phyloP scores from a whole-genome alignment of 1,284 basidiomycete genomes.

The Leccinum proliferum region DNA sequence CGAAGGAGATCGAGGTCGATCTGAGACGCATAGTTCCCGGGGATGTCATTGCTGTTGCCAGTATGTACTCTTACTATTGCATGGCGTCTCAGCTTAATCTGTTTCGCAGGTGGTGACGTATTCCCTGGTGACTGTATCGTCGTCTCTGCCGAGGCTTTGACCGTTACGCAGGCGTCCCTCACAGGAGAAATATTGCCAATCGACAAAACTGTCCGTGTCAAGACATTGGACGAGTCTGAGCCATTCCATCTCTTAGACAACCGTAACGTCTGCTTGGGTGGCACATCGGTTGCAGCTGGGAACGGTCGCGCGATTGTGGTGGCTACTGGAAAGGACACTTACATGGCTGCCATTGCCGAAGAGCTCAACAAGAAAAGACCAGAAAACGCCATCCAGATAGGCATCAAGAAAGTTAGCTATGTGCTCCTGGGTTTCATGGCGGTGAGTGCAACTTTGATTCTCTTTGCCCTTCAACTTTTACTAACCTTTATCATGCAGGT shows the following conservation, averaged over 20 bases:
- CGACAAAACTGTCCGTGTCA: constrained; percentile 19
- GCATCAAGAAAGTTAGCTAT: constrained; percentile 31
- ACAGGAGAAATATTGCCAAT: constrained; percentile 29
- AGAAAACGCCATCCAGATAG: constrained; percentile 25
- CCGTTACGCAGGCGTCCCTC: constrained; percentile 27
- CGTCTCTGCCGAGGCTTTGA: constrained; percentile 27
- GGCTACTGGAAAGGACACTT: constrained; percentile 27
- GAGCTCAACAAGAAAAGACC: constrained; percentile 28
- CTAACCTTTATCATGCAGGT: constrained; percentile 12
- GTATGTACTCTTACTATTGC: constrained; percentile 11
- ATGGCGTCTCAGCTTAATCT: background rate
- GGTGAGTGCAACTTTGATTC: constrained; percentile 12
- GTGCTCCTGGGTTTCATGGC: constrained; percentile 28
- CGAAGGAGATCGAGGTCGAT: constrained; percentile 27
- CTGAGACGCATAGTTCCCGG: constrained; percentile 26
- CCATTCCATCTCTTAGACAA: constrained; percentile 26
- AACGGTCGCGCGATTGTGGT: constrained; percentile 27
- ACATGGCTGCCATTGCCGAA: constrained; percentile 30
- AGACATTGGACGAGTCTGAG: constrained; percentile 15
- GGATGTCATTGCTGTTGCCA: constrained; percentile 25
- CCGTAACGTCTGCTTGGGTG: constrained; percentile 26
- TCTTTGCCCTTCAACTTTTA: background rate
- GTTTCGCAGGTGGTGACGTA: constrained; percentile 24
- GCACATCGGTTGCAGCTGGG: constrained; percentile 27
- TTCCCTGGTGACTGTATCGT: constrained; percentile 29